Evolutionary conservation across 2,329 filamentous ascomycete genomes (phyloP).

Genomic region (Aspergillus latus): DNA sequence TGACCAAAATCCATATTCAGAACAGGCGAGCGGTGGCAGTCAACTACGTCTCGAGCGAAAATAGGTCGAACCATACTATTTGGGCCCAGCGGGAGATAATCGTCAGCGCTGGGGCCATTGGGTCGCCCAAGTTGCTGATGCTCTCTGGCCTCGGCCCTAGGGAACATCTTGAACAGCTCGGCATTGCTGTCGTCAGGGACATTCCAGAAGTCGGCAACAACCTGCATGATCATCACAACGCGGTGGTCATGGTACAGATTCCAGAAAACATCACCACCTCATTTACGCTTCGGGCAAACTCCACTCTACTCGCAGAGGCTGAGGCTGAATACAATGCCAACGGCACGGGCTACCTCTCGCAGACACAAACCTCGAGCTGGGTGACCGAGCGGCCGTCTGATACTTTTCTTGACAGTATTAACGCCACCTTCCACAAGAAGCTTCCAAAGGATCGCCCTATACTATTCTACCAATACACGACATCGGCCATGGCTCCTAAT

Average conservation of each 20-base stretch:
- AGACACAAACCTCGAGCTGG: not conserved
- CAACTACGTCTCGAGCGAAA: not conserved
- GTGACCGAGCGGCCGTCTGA: not conserved
- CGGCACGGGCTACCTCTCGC: not conserved
- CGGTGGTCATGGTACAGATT: not conserved
- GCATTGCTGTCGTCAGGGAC: not conserved
- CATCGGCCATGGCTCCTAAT: not conserved
- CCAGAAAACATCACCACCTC: not conserved
- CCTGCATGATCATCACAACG: slow-evolving; percentile 1
- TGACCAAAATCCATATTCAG: not conserved
- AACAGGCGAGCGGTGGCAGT: not conserved
- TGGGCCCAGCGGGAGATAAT: slow-evolving; percentile 4
- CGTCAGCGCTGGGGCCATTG: not conserved
- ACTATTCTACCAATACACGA: not conserved
- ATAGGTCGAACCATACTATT: not conserved
- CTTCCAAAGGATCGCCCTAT: not conserved
- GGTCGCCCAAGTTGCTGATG: slow-evolving; percentile 3
- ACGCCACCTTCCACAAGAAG: not conserved
- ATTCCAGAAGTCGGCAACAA: slow-evolving; percentile 5
- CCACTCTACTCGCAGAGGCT: not conserved
- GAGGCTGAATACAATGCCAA: not conserved
- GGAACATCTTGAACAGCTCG: not conserved
- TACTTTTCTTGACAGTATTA: not conserved
- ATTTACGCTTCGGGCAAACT: not conserved
- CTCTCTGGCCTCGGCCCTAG: not conserved